These are phyloP conservation scores for Diaporthe longicolla DNA, from an alignment of 2,329 filamentous ascomycete genomes.

Conservation along the genomic window DNA sequence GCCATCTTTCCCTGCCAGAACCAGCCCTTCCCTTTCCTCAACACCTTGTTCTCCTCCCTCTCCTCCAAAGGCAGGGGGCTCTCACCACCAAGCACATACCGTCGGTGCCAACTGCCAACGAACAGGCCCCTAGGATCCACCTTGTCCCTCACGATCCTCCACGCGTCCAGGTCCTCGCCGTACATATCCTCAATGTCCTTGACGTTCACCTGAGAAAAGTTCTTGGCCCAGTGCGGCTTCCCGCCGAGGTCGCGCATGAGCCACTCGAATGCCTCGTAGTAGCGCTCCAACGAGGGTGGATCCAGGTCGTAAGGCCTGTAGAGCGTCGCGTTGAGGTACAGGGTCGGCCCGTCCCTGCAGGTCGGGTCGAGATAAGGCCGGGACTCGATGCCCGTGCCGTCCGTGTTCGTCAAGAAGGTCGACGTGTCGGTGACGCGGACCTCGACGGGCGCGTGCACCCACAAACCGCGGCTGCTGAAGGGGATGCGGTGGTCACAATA, in stretches of 20 bases:
- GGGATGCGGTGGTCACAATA: conserved; percentile 77
- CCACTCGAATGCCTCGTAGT: conserved; percentile 86
- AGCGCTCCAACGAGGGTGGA: conserved; percentile 76
- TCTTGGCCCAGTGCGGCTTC: conserved; percentile 87
- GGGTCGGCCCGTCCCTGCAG: conserved; percentile 68
- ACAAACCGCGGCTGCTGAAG: conserved; percentile 76
- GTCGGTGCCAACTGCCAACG: conserved; percentile 89
- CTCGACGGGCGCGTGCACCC: conserved; percentile 84
- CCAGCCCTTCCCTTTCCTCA: conserved; percentile 39
- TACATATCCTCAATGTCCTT: conserved; percentile 73
- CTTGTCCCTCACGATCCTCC: conserved; percentile 73
- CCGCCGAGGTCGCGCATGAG: conserved; percentile 84
- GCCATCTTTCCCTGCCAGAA: conserved; percentile 40
- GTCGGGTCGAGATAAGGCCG: conserved; percentile 73
- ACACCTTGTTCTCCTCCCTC: conserved; percentile 38
- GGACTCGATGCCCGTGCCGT: conserved; percentile 43
- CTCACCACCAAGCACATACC: conserved; percentile 67
- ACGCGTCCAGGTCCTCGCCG: conserved; percentile 71
- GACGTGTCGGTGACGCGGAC: conserved; percentile 79
- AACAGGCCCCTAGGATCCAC: conserved; percentile 84
- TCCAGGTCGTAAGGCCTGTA: conserved; percentile 81
- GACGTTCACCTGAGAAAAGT: conserved; percentile 70
- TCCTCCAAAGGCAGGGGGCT: conserved; percentile 41
- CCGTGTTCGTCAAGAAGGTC: conserved; percentile 50
- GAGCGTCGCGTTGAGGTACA: conserved; percentile 86